A percentile compares a stretch with the other conserved stretches of the same genome.
phyloP scores from a whole-genome alignment of 2,329 filamentous ascomycete species.

The Verticillium zaregamsianum region DNA sequence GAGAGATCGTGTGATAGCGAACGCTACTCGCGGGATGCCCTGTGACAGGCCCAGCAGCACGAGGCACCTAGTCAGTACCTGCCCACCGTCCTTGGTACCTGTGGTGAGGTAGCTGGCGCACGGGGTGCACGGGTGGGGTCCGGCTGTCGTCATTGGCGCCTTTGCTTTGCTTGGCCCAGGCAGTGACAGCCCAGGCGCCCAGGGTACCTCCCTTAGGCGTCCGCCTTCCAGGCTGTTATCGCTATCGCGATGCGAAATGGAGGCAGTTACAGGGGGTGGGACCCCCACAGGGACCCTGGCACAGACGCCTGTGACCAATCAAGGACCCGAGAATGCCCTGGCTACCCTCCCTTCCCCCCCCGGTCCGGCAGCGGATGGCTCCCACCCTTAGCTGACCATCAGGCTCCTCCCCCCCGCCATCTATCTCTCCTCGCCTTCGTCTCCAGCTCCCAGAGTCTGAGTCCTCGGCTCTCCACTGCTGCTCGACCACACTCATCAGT shows the following conservation, averaged over 20 bases:
- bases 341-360: not conserved
- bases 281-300: not conserved
- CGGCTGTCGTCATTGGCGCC: not conserved
- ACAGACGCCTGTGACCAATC: not conserved
- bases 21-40: not conserved
- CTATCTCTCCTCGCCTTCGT: too few relatives aligned
- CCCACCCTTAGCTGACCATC: not conserved
- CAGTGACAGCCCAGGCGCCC: not conserved
- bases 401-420: not conserved
- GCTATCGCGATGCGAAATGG: not conserved
- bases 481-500: too few relatives aligned
- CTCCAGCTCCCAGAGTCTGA: not conserved
- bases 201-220: not conserved
- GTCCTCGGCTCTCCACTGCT: not conserved
- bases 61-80: not conserved
- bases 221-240: not conserved
- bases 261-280: not conserved
- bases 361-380: not conserved
- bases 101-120: not conserved
- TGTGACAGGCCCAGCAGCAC: not conserved
- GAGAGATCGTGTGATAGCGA: not conserved
- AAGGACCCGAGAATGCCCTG: not conserved
- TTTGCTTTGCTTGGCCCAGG: not conserved
- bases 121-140: not conserved
- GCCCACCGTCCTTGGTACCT: not conserved